Evolutionary conservation across 1,284 basidiomycete species (phyloP).

Genomic region (Filobasidium uniguttulatum): DNA sequence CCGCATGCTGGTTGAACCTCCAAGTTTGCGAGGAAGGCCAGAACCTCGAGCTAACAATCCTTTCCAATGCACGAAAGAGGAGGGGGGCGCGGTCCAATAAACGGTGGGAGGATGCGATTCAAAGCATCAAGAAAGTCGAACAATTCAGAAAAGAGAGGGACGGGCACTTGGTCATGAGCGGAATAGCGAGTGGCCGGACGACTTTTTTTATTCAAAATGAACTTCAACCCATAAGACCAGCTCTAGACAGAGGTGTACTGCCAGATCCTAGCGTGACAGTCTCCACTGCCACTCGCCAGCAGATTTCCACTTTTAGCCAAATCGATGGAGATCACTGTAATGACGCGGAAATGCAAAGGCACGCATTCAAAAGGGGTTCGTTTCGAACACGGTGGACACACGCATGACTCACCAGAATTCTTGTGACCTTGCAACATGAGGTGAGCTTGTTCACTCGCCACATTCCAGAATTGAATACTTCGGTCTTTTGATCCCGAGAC

Average conservation of each 20-base stretch:
- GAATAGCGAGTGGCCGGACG: too few relatives aligned
- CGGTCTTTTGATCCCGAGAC: conserved; percentile 84
- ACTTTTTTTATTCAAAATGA: too few relatives aligned
- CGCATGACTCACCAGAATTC: conserved; percentile 49
- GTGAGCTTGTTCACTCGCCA: conserved; percentile 56
- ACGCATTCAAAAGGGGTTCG: conserved; percentile 9
- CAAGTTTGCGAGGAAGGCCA: too few relatives aligned
- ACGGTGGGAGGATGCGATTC: too few relatives aligned
- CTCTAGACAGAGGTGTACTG: conserved; percentile 20
- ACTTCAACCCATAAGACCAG: too few relatives aligned
- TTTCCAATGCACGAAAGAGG: too few relatives aligned
- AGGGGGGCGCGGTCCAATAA: too few relatives aligned
- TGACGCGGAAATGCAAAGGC: conserved; percentile 1
- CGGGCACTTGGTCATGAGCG: too few relatives aligned
- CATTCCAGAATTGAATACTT: conserved; percentile 79
- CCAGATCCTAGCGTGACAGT: conserved; percentile 72
- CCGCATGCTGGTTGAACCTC: too few relatives aligned
- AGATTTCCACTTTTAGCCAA: conserved; percentile 58
- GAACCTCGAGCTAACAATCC: too few relatives aligned
- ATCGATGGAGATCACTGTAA: conserved; percentile 75
- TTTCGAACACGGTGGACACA: background rate
- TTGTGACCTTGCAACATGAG: conserved; percentile 81
- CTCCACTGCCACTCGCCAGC: conserved; percentile 74
- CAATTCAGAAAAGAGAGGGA: too few relatives aligned
- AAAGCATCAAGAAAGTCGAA: too few relatives aligned